These are phyloP conservation scores for Aplosporella prunicola DNA, from an alignment of 2,329 filamentous ascomycete species.

Conservation along the genomic window DNA sequence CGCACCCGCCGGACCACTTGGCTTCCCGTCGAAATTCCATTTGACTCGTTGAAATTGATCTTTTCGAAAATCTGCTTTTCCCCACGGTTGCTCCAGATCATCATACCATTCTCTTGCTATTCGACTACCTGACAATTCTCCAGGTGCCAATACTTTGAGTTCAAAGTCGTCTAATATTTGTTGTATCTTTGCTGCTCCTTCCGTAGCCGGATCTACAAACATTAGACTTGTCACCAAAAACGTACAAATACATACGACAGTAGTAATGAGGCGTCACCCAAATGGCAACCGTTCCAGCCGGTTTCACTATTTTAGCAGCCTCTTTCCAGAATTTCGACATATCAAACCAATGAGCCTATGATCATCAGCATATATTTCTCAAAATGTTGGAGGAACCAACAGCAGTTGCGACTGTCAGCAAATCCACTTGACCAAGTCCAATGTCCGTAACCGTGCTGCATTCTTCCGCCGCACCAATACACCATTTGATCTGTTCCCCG, in stretches of 20 bases:
- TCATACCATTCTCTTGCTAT: conserved; percentile 34
- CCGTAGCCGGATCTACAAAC: conserved; percentile 20
- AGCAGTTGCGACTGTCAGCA: conserved; percentile 42
- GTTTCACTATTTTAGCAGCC: conserved; percentile 39
- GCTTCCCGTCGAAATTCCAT: conserved; percentile 30
- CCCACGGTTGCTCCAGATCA: conserved; percentile 43
- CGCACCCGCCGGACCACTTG: conserved; percentile 15
- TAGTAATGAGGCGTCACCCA: conserved; percentile 29
- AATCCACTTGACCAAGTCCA: conserved; percentile 33
- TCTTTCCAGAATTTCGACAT: conserved; percentile 41
- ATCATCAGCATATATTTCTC: neutral
- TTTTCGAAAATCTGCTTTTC: conserved; percentile 32
- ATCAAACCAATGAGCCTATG: conserved; percentile 47
- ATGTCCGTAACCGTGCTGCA: conserved; percentile 27
- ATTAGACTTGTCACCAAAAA: neutral
- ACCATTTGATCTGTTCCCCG: conserved; percentile 31
- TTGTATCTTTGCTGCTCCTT: conserved; percentile 36
- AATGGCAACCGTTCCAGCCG: conserved; percentile 46
- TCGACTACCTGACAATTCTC: conserved; percentile 35
- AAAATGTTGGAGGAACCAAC: conserved; percentile 2
- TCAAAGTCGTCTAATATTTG: conserved; percentile 31
- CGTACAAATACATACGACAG: neutral
- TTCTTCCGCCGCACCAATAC: conserved; percentile 37
- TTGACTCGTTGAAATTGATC: conserved; percentile 31
- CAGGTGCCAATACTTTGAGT: conserved; percentile 28